A percentile compares a stretch with the other conserved stretches of the same genome.
These are phyloP conservation scores for Phalaenopsis aphrodite DNA, from an alignment of 106 monocot species.

Conservation along the genomic window DNA sequence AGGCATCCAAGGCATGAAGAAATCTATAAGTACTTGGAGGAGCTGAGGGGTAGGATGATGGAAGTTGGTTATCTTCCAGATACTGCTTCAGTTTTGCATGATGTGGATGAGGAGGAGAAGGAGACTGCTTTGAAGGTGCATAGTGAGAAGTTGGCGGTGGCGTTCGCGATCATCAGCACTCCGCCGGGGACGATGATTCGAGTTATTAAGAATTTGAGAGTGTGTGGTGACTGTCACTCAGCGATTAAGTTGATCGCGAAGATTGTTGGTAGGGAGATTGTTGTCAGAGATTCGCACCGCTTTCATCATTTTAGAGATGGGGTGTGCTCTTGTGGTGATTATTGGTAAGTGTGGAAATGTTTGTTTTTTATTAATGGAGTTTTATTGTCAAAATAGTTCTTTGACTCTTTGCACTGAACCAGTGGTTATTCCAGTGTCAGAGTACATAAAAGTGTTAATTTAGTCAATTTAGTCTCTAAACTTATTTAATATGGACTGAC, in stretches of 20 bases:
- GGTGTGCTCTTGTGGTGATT: constrained; percentile 73
- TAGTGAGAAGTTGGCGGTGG: constrained; percentile 88
- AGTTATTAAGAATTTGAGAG: constrained; percentile 78
- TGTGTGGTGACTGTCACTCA: constrained; percentile 76
- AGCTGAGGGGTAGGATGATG: constrained; percentile 44
- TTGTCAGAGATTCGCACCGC: constrained; percentile 71
- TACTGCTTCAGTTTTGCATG: constrained; percentile 77
- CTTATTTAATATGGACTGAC: no score
- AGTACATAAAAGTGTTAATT: no score
- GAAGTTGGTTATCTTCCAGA: constrained; percentile 77
- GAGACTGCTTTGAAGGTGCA: constrained; percentile 60
- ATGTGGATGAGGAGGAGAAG: constrained; percentile 89
- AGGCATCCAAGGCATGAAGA: constrained; percentile 49
- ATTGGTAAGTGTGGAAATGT: constrained; percentile 33
- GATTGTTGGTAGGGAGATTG: constrained; percentile 56
- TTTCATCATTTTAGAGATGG: constrained; percentile 87
- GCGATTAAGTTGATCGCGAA: constrained; percentile 61
- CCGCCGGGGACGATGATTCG: constrained; percentile 44
- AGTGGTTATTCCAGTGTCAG: no score
- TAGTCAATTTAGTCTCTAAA: no score
- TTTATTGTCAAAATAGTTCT: no score
- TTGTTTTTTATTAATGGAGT: no score
- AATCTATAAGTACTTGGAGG: constrained; percentile 63
- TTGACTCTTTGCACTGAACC: no score
- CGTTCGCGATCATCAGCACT: constrained; percentile 63